Base-by-base conservation (phyloP, 495 filamentous ascomycete species). In the Mycothermus thermophilus region DNA sequence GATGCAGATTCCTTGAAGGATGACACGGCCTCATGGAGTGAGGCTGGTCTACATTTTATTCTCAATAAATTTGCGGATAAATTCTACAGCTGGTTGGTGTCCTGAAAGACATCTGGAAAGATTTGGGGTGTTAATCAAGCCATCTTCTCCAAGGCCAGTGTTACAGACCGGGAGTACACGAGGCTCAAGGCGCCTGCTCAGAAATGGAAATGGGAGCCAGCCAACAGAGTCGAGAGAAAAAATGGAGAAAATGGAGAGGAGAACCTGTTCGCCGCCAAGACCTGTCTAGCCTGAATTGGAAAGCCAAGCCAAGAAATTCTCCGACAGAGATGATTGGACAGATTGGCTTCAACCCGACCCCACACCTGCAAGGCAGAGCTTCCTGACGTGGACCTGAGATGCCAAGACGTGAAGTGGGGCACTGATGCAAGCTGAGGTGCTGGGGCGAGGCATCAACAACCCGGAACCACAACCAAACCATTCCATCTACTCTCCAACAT, bases 331-430 rank as follows among this genome's bases (percentile, higher is more conserved):
- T 35, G 22, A 41, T 41, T 41, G 38, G 43, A 2, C 16, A 23
- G 16, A 3, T 11, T 8, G 13, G 14, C 23, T n/a, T n/a, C n/a
- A n/a, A n/a, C n/a, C n/a, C n/a, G n/a, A n/a, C n/a, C n/a, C n/a
- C n/a, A n/a, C 10, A 14, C 23, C 16, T 30, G 44, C 50, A 51
- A 54, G 51, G 51, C 51, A 55, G 51, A 55, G 49, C 49, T 52
- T 41, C 49, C 51, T 55, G 46, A 55, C 51, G 49, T 55, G 51
- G 49, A 55, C 35, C n/a, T n/a, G n/a, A n/a, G n/a, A n/a, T n/a
- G n/a, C n/a, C n/a, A n/a, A n/a, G n/a, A n/a, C n/a, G n/a, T n/a
- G n/a, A n/a, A n/a, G n/a, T 17, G 8, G 8, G 14, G 11, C 7
- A 2, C 24, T 36, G 32, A 29, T n/a, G n/a, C n/a, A n/a, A 23